Evolutionary conservation across 305 asterid species (phyloP), one percentile per base, ranked within the genome.

Genomic region (Solanum hybrid): DNA sequence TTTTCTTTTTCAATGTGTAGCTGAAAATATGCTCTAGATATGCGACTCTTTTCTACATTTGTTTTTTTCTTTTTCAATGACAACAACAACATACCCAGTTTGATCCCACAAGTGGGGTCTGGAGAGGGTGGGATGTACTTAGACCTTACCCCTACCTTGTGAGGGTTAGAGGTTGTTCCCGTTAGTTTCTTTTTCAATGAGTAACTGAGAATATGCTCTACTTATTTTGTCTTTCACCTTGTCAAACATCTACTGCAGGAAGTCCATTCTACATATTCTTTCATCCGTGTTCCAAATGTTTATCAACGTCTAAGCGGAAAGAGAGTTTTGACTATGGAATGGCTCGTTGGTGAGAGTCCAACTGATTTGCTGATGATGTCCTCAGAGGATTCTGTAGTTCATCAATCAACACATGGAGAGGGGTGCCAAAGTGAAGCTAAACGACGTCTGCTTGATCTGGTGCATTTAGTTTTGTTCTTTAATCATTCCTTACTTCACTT

Each of bases 321-420:
- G 93, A 93, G 98, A 93, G 95, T 97, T 90, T 93, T 97, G 88
- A 96, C 99, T 76, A 95, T 97, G 99, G 99, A 97, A 90, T 97
- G 99, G 99, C 94, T 97, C 94, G 95, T 74, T 93, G 99, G 99
- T 91, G 99, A 96, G 85, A 96, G 96, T 93, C 99, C 99, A 74
- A 95, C 88, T 90, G 98, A 96, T 69, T 93, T 97, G 92, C 64
- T 94, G 71, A 92, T 94, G 75, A 86, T 39, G 69, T 91, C 98
- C 86, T 91, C 97, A 22, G 92, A 91, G 92, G 96, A 94, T 90
- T 92, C 98, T 86, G 89, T 40, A 89, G 91, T 84, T 89, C 64
- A 83, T 36, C 88, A 40, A 10, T 76, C 92, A 74, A 86, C 73
- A 83, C 37, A 86, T 61, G 78, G 87, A 61, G 91, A 88, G 82